These are phyloP conservation scores for Triticum timopheevii DNA, from an alignment of 176 grass and related monocot genomes.

Conservation along the genomic window DNA sequence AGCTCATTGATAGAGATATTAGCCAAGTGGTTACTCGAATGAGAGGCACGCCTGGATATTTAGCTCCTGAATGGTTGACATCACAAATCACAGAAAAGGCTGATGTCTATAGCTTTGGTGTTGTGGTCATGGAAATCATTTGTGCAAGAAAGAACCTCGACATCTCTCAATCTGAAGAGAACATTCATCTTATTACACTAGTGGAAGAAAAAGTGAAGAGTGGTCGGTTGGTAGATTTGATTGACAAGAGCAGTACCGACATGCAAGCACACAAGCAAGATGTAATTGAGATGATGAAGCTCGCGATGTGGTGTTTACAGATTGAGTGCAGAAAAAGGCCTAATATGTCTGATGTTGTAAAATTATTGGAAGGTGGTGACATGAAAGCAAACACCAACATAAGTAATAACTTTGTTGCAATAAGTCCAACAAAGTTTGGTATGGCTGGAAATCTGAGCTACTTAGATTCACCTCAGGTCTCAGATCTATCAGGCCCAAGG, in stretches of 20 bases:
- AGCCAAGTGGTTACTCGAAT: no score
- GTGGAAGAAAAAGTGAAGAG: slow-evolving; percentile 33
- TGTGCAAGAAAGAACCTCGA: slow-evolving; percentile 36
- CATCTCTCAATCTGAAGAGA: slow-evolving; percentile 26
- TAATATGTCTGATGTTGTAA: slow-evolving; percentile 47
- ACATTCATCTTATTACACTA: slow-evolving; percentile 25
- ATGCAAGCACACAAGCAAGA: no score
- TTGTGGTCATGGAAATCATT: neutral
- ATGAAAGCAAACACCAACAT: slow-evolving; percentile 17
- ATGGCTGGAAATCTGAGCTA: neutral
- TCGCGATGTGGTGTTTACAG: slow-evolving; percentile 17
- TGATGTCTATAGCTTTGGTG: slow-evolving; percentile 45
- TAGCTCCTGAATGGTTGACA: no score
- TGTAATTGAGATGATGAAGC: no score
- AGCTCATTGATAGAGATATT: no score
- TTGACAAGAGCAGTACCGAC: no score
- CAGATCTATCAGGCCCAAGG: slow-evolving; percentile 27
- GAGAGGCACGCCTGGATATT: no score
- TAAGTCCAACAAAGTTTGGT: neutral
- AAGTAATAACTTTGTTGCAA: slow-evolving; percentile 21
- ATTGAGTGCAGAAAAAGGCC: slow-evolving; percentile 37
- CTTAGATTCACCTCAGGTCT: slow-evolving; percentile 3
- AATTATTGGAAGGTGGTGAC: slow-evolving; percentile 48
- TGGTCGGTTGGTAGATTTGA: neutral
- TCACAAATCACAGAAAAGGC: slow-evolving; percentile 24